Base-by-base conservation (phyloP, 768 basidiomycete species). In the Podaxis sp. region DNA sequence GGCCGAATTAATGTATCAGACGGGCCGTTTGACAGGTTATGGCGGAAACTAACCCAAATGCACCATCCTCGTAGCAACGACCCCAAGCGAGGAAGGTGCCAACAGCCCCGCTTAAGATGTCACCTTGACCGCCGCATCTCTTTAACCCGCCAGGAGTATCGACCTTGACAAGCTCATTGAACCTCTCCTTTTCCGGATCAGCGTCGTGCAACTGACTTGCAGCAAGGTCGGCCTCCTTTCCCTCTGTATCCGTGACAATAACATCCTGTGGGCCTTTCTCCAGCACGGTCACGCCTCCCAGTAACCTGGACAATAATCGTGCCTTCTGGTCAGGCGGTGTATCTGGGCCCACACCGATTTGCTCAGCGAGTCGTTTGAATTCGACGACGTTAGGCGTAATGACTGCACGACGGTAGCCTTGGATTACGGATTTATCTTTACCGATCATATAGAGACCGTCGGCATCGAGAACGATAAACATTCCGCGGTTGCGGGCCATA, bases 31-130 rank as follows among this genome's bases (percentile, higher is more conserved):
- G 40, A 7, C 40, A 42, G 11, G 14, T 23, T 14, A 21, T 25
- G 5, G 3, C 9, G 6, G 9, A 23, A 23, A 69, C 82, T 67
- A 68, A 93, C 92, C 88, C 89, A 65, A 89, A 93, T 1, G 82
- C 83, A 14, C 94, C 91, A 47, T 85, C 85, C 68, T 95, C 93
- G 70, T 91, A 98, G 67, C 91, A 93, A 71, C 90, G 91, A 4
- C 91, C 93, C 96, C 97, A 99, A 3, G 95, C 95, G 66, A 98
- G 77, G 71, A 97, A 85, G 1, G 93, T 85, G 0, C 95, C 97
- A 9, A 94, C 89, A 47, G 82, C 79, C 11, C 97, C 97, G 66
- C 89, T 90, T 58, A 98, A 72, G 38, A 99, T 86, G 73, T 99
- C 97, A 0, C 97, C 97, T 71, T 98, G 97, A 1, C 97, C 97